A percentile compares a stretch with the other conserved stretches of the same genome.
These are phyloP conservation scores for Yamadazyma philogaea DNA, from an alignment of 805 yeast species.

Conservation along the genomic window DNA sequence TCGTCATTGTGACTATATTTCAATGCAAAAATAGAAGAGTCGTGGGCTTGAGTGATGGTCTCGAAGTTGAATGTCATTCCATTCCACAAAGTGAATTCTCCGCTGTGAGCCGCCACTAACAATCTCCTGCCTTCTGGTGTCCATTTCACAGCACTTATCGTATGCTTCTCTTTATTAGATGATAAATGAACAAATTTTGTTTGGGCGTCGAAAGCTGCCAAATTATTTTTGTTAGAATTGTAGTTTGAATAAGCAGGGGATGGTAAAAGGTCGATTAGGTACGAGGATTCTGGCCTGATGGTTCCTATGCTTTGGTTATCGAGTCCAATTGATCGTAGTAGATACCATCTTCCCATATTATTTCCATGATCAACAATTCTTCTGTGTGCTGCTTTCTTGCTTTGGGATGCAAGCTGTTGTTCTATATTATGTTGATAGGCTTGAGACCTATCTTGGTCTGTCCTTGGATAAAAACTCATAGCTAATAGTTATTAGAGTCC, in stretches of 20 bases:
- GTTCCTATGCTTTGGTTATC: slow-evolving; percentile 45
- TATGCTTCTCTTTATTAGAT: slow-evolving; percentile 87
- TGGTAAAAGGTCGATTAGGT: slow-evolving; percentile 61
- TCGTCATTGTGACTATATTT: slow-evolving; percentile 87
- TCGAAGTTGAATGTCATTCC: slow-evolving; percentile 94
- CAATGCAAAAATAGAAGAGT: slow-evolving; percentile 75
- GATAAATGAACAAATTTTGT: slow-evolving; percentile 87
- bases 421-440: slow-evolving; percentile 35
- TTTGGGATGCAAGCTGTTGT: slow-evolving; percentile 45
- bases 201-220: slow-evolving; percentile 59
- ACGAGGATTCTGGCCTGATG: slow-evolving; percentile 68
- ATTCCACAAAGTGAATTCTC: slow-evolving; percentile 96
- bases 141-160: slow-evolving; percentile 88
- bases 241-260: slow-evolving; percentile 53
- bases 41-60: slow-evolving; percentile 98
- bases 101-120: slow-evolving; percentile 85
- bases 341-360: slow-evolving; percentile 61
- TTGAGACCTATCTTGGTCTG: slow-evolving; percentile 18
- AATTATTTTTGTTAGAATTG: slow-evolving; percentile 29
- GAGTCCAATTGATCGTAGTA: slow-evolving; percentile 45
- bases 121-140: slow-evolving; percentile 94
- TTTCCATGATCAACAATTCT: slow-evolving; percentile 79
- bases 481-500: neutral
- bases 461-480: slow-evolving; percentile 10
- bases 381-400: slow-evolving; percentile 53